phyloP scores from a whole-genome alignment of 495 filamentous ascomycete species.

The Xylaria cubensis region DNA sequence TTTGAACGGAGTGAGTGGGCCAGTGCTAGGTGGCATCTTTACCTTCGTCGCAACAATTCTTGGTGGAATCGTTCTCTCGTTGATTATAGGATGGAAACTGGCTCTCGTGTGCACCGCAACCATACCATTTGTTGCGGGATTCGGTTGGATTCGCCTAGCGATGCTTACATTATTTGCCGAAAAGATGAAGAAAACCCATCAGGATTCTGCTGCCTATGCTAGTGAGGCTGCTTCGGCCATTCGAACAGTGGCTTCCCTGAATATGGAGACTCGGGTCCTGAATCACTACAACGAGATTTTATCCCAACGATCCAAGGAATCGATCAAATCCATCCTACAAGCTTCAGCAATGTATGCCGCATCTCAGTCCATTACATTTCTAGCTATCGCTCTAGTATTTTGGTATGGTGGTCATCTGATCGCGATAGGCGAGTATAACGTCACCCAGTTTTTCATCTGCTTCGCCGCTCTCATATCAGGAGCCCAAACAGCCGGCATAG shows the following conservation, averaged over 20 bases:
- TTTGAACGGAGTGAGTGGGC: conserved; percentile 81
- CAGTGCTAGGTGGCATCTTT: conserved; percentile 80
- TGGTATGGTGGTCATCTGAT: conserved; percentile 90
- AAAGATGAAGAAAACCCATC: conserved; percentile 74
- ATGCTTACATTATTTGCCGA: conserved; percentile 74
- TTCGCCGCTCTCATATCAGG: conserved; percentile 62
- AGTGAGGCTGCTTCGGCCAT: conserved; percentile 90
- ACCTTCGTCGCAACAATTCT: conserved; percentile 74
- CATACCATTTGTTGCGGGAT: conserved; percentile 80
- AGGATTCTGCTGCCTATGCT: conserved; percentile 78
- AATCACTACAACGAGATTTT: conserved; percentile 65
- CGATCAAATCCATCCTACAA: conserved; percentile 56
- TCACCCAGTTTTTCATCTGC: conserved; percentile 86
- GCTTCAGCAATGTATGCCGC: conserved; percentile 77
- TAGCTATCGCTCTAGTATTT: conserved; percentile 63
- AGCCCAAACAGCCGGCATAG: conserved; percentile 47
- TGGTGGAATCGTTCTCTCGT: conserved; percentile 69
- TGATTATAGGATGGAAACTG: conserved; percentile 86
- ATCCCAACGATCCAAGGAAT: neutral
- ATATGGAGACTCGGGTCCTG: conserved; percentile 64
- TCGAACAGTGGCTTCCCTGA: conserved; percentile 83
- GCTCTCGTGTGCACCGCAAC: conserved; percentile 83
- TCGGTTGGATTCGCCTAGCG: conserved; percentile 82
- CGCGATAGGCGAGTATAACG: conserved; percentile 68
- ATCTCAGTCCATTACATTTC: conserved; percentile 77